Evolutionary conservation across 768 basidiomycete species (phyloP).

Genomic region (Glaciozyma martinii): DNA sequence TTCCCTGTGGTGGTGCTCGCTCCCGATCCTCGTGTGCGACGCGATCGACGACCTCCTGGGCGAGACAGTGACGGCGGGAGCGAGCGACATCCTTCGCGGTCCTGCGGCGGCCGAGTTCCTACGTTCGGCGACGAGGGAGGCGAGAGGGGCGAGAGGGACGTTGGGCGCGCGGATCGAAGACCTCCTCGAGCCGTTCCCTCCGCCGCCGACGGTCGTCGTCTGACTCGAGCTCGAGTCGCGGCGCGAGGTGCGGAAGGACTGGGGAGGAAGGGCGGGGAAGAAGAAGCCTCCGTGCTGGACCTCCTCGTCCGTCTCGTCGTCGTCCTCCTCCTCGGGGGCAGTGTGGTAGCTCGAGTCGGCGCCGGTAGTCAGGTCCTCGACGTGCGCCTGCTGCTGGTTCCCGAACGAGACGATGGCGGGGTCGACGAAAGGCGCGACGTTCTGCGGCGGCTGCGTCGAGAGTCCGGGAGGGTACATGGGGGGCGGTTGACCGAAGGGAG

Average conservation of each 20-base stretch:
- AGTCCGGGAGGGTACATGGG: not conserved
- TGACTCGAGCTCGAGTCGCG: not conserved
- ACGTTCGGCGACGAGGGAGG: not conserved
- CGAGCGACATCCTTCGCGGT: not conserved
- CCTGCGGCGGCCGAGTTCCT: constrained; percentile 6
- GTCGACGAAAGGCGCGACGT: not conserved
- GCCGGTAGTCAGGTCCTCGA: not conserved
- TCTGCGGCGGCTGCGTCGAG: not conserved
- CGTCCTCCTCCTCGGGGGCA: not conserved
- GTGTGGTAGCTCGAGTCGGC: not conserved
- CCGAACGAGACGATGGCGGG: constrained; percentile 2
- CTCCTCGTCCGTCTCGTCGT: not conserved
- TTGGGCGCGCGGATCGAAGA: not conserved
- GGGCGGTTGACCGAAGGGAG: not conserved
- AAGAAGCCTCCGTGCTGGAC: not conserved
- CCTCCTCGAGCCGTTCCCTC: not conserved
- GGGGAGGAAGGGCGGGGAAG: constrained; percentile 1
- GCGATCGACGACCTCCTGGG: not conserved
- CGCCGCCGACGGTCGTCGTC: not conserved
- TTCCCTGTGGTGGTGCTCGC: not conserved
- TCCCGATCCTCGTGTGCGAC: not conserved
- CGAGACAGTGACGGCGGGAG: constrained; percentile 2
- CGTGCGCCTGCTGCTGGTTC: not conserved
- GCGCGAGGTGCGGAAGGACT: not conserved
- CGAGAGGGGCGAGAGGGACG: not conserved